Conservation (phyloP, 306 rosid genomes). For the Trifolium pratense region DNA sequence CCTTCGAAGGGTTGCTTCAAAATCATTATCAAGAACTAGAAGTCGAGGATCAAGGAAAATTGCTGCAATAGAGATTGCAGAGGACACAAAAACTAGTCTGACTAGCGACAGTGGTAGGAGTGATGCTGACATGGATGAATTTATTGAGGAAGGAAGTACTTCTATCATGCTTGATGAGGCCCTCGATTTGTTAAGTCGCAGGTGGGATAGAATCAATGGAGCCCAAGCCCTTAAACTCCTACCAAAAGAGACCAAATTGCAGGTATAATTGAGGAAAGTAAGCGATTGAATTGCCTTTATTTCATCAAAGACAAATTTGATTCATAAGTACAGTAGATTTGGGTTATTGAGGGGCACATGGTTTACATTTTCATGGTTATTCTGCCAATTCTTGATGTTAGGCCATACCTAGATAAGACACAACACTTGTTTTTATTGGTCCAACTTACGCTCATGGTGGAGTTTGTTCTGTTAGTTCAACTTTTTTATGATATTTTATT, state of each 20-base stretch:
- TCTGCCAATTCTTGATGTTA: constrained; percentile 3
- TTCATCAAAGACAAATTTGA: not conserved
- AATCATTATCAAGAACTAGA: constrained; percentile 54
- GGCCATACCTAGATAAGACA: constrained; percentile 16
- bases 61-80: constrained; percentile 94
- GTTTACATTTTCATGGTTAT: constrained; percentile 3
- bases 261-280: constrained; percentile 57
- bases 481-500: not conserved
- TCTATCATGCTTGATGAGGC: constrained; percentile 86
- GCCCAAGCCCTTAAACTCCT: constrained; percentile 92
- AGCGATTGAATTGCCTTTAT: not conserved
- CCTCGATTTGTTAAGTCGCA: constrained; percentile 86
- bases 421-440: constrained; percentile 14
- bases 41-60: constrained; percentile 80
- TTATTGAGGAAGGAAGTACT: constrained; percentile 60
- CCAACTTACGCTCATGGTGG: constrained; percentile 9
- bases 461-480: constrained; percentile 21
- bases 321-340: constrained; percentile 2
- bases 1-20: constrained; percentile 56
- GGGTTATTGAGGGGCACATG: constrained; percentile 10
- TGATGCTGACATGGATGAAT: constrained; percentile 85
- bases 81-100: constrained; percentile 63
- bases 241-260: constrained; percentile 90
- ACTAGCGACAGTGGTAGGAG: constrained; percentile 89
- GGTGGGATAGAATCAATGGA: constrained; percentile 95